Base-by-base conservation (phyloP, 1,139 yeast species). In the Citeromyces siamensis region DNA sequence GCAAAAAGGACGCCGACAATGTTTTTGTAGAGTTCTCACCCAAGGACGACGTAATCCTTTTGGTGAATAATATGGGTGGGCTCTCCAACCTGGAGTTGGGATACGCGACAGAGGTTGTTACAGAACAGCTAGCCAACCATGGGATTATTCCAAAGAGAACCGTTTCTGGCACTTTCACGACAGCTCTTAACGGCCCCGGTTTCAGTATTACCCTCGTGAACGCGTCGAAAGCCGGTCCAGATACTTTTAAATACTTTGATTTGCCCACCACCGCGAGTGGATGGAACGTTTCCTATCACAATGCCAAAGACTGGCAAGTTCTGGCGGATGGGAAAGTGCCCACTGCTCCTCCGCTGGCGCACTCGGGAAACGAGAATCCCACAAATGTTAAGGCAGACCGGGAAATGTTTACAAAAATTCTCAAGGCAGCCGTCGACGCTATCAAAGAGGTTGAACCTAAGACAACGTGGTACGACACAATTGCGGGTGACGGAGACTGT, bases 401-500 rank as follows among this genome's bases (percentile, higher is more conserved):
- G 3, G 44, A 43, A 6, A 32, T 44, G 2, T 52, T 66, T 28
- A 53, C 55, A 28, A 38, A 44, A 4, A 48, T 68, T 37, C 50
- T 51, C 17, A 51, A 53, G 14, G 71, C 64, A 2, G 58, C 67
- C 13, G 46, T 56, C 13, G 58, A 55, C 18, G 56, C 67, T 28
- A 60, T 67, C 35, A 53, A 52, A 8, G 58, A 51, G 16, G 31
- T 26, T 32, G 74, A 68, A 43, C 72, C 72, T 1, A 57, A 60
- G 17, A 53, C 68, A 37, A 68, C 74, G 8, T 61, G 58, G 37
- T 68, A 68, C 63, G 73, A 68, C 44, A 68, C 72, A 8, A 58
- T 57, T 37, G 64, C 66, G 56, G 74, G 74, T 12, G 74, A 68
- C 45, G 74, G 74, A 19, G 74, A 68, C 44, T 68, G 74, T 47